phyloP scores from a whole-genome alignment of 306 rosid species.

The Castanea crenata region DNA sequence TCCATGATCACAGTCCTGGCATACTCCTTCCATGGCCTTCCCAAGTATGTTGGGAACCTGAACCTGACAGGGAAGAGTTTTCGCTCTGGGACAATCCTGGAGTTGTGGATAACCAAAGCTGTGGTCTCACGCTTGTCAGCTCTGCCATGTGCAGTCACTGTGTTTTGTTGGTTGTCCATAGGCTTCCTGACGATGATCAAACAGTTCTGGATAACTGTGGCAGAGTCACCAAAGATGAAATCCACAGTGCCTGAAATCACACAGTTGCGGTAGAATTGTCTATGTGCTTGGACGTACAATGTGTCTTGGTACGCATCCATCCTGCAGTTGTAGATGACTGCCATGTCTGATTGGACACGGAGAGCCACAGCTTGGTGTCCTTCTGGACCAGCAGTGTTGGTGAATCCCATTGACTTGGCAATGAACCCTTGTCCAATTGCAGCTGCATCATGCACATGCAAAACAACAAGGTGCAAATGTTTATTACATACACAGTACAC shows the following conservation, averaged over 20 bases:
- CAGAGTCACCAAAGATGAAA: conserved; percentile 63
- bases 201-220: conserved; percentile 55
- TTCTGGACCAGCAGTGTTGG: conserved; percentile 62
- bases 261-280: conserved; percentile 77
- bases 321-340: conserved; percentile 55
- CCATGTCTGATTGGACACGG: conserved; percentile 48
- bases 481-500: no score
- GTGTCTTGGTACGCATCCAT: conserved; percentile 73
- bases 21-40: conserved; percentile 62
- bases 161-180: conserved; percentile 32
- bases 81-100: conserved; percentile 46
- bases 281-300: conserved; percentile 46
- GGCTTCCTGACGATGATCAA: conserved; percentile 52
- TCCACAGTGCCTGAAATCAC: conserved; percentile 74
- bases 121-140: background rate
- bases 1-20: conserved; percentile 58
- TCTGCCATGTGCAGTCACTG: conserved; percentile 57
- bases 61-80: conserved; percentile 33
- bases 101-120: conserved; percentile 56
- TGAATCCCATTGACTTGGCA: conserved; percentile 48
- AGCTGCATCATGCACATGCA: conserved; percentile 30
- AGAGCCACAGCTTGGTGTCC: conserved; percentile 87
- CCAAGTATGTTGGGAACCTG: conserved; percentile 40
- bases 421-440: conserved; percentile 42
- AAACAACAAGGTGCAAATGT: background rate